Conservation (phyloP, 176 grass and related monocot genomes). For the Luzula sylvatica region DNA sequence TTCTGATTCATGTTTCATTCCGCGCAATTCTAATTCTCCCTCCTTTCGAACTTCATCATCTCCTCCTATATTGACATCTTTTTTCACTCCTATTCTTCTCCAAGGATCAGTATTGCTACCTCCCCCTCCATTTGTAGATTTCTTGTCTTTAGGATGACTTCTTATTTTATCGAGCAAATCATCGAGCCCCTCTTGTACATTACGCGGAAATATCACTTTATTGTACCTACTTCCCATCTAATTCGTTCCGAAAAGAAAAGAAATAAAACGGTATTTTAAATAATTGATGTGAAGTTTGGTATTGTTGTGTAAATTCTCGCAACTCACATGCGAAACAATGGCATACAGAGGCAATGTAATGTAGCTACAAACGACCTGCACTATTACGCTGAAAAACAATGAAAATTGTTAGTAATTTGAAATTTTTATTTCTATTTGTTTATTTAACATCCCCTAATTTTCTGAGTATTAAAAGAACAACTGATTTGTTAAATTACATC, state of each 20-base stretch:
- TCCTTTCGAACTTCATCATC: background rate
- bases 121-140: background rate
- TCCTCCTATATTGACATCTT: slow-evolving; percentile 1
- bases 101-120: background rate
- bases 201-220: slow-evolving; percentile 53
- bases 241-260: background rate
- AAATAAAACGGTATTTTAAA: background rate
- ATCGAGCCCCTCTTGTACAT: slow-evolving; percentile 32
- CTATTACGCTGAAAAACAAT: slow-evolving; percentile 32
- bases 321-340: slow-evolving; percentile 69
- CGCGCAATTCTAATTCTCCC: slow-evolving; percentile 12
- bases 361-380: slow-evolving; percentile 55
- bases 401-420: background rate
- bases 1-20: background rate
- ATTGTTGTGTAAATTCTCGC: background rate
- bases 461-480: no score
- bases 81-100: background rate
- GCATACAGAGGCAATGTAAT: slow-evolving; percentile 79
- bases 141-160: slow-evolving; percentile 1
- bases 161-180: slow-evolving; percentile 37
- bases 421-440: background rate
- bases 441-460: no score
- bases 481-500: no score
- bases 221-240: slow-evolving; percentile 92
- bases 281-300: background rate